These are phyloP conservation scores for Centella asiatica DNA, from an alignment of 129 eudicot genomes.

Conservation along the genomic window DNA sequence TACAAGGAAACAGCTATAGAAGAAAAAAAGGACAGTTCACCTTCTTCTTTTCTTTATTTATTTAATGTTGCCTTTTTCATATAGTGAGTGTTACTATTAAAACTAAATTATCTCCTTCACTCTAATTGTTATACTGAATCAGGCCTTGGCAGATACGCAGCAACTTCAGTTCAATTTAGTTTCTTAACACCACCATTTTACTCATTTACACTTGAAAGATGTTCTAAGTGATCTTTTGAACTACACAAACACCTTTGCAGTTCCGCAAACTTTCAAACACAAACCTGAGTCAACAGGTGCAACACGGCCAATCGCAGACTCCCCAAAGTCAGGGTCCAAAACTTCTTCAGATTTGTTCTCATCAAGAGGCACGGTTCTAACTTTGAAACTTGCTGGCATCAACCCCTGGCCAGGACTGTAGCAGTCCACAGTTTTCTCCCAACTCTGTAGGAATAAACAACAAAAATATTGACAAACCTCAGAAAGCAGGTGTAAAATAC, in stretches of 20 bases:
- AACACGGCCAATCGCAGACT: constrained; percentile 97
- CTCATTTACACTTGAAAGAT: too few species aligned
- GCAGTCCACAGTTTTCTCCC: constrained; percentile 99
- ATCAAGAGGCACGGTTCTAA: constrained; percentile 75
- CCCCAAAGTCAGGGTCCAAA: constrained; percentile 96
- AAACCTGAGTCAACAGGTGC: constrained; percentile 99
- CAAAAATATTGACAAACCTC: constrained; percentile 6
- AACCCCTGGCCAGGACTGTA: constrained; percentile 98
- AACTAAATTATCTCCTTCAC: too few species aligned
- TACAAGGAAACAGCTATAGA: not conserved
- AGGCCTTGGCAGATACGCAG: too few species aligned
- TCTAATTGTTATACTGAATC: too few species aligned
- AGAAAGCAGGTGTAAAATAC: too few species aligned
- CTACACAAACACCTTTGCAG: too few species aligned
- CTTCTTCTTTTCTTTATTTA: not conserved
- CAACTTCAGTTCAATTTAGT: too few species aligned
- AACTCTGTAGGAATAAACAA: constrained; percentile 42
- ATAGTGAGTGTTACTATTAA: too few species aligned
- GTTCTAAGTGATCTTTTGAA: not conserved
- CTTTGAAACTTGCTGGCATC: constrained; percentile 99
- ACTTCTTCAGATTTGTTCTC: constrained; percentile 81
- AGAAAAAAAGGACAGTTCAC: not conserved
- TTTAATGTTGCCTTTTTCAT: too few species aligned
- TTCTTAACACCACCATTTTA: too few species aligned
- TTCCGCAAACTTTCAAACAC: too few species aligned